Evolutionary conservation across 768 basidiomycete species (phyloP), one percentile per base, ranked within the genome.

Genomic region (Lactarius quietus): DNA sequence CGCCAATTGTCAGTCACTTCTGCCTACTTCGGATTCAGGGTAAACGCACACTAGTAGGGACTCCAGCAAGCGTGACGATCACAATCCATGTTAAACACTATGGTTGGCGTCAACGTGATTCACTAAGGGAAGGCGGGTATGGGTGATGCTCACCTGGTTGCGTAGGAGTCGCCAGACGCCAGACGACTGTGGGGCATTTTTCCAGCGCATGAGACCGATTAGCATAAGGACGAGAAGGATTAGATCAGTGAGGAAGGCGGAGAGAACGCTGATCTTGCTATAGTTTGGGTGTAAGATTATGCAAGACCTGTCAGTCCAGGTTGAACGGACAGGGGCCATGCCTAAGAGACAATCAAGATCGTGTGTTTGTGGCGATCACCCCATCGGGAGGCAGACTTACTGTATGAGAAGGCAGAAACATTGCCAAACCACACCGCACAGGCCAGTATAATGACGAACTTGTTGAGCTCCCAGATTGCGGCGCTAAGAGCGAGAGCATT

Each of bases 181-280:
- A 35, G 8, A 4, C 41, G 9, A 10, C n/a, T 52, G 17, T 1
- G 43, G 38, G n/a, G 29, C 23, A 8, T 17, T 7, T 56, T 55
- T 51, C 63, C 66, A 65, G 31, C 63, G 66, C 29, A 43, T 28
- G 36, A 67, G 63, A 31, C 66, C 66, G 3, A 9, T 7, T 3
- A 65, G 54, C 66, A 67, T 65, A 18, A 67, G 66, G 23, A 35
- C 14, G 14, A 67, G 59, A n/a, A 65, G 66, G 12, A 61, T 33
- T 15, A 65, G 9, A 54, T 67, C 66, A 20, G 54, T 60, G 23
- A 39, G 14, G 26, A 67, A 23, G 6, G 63, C 60, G 7, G 45
- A 54, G 36, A 67, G 14, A 36, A 67, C 20, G 35, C n/a, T 23
- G 23, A 48, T 56, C 63, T 28, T 29, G 31, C n/a, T 28, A 18